Percentiles rank a stretch among this genome's conserved stretches.
Evolutionary conservation across 2,329 filamentous ascomycete genomes (phyloP).

Genomic region (Paraconiothyrium sp.): DNA sequence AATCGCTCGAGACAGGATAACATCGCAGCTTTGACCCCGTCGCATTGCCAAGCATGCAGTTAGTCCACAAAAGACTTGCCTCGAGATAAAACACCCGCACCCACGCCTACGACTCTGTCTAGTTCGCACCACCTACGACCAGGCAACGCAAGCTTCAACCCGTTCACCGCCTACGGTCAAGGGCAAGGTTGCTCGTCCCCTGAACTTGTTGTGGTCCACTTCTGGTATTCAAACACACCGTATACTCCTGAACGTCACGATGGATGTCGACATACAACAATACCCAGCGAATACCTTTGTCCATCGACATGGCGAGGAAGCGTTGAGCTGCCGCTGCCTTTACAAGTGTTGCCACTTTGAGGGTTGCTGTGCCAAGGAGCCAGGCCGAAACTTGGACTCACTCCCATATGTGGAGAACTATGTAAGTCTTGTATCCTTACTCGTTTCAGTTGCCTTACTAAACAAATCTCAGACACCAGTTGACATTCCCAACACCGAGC

Average conservation of each 20-base stretch:
- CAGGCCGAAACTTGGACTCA: background rate
- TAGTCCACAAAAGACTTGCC: background rate
- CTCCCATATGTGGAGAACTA: slow-evolving; percentile 4
- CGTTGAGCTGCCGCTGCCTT: background rate
- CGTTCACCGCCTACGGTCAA: background rate
- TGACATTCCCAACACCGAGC: background rate
- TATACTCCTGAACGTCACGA: background rate
- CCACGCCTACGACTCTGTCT: background rate
- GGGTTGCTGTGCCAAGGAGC: slow-evolving; percentile 5
- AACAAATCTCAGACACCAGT: background rate
- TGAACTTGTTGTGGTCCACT: no score
- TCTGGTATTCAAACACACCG: background rate
- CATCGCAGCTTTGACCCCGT: background rate
- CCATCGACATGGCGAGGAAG: background rate
- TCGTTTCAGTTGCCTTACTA: background rate
- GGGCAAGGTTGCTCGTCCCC: no score
- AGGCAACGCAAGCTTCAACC: background rate
- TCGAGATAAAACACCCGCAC: background rate
- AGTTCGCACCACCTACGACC: background rate
- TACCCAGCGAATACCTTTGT: background rate
- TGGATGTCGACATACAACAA: background rate
- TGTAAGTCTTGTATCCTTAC: background rate
- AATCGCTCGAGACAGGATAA: background rate
- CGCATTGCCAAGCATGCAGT: background rate
- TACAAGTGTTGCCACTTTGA: slow-evolving; percentile 14